Evolutionary conservation across 2,329 filamentous ascomycete species (phyloP).

Genomic region (Chaetothyriales sp.): DNA sequence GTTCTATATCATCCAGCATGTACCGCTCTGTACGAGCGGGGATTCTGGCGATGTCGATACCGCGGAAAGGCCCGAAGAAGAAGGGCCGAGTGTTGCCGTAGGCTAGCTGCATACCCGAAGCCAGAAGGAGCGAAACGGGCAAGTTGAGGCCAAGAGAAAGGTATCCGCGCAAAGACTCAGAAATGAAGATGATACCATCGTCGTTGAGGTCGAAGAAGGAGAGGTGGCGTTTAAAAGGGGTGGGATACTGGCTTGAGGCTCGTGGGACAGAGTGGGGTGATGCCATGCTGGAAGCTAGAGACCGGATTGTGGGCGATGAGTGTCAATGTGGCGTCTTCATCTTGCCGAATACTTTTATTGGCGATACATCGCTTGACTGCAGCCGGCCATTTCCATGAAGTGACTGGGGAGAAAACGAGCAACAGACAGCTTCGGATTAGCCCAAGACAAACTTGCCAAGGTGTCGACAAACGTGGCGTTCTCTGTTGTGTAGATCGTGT

Average conservation of each 20-base stretch:
- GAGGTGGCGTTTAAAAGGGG: constrained; percentile 4
- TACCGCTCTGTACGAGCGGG: not conserved
- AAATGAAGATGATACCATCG: constrained; percentile 5
- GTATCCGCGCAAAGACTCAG: constrained; percentile 3
- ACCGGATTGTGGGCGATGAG: not conserved
- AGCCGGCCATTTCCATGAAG: not conserved
- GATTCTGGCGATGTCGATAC: constrained; percentile 4
- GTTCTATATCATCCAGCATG: constrained; percentile 3
- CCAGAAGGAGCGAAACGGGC: constrained; percentile 1
- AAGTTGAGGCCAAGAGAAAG: constrained; percentile 4
- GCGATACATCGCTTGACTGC: not conserved
- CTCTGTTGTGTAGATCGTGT: not conserved
- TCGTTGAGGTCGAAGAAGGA: constrained; percentile 4
- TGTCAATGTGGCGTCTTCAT: not conserved
- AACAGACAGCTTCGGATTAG: no score
- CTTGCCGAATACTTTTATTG: not conserved
- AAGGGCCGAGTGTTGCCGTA: constrained; percentile 4
- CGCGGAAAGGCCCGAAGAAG: constrained; percentile 2
- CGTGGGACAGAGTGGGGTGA: not conserved
- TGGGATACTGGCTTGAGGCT: not conserved
- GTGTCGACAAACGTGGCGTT: not conserved
- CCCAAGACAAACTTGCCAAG: not conserved
- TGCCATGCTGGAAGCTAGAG: not conserved
- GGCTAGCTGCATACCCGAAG: not conserved
- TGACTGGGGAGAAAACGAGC: no score